Base-by-base conservation (phyloP, 805 yeast genomes). In the Myxozyma neglecta region DNA sequence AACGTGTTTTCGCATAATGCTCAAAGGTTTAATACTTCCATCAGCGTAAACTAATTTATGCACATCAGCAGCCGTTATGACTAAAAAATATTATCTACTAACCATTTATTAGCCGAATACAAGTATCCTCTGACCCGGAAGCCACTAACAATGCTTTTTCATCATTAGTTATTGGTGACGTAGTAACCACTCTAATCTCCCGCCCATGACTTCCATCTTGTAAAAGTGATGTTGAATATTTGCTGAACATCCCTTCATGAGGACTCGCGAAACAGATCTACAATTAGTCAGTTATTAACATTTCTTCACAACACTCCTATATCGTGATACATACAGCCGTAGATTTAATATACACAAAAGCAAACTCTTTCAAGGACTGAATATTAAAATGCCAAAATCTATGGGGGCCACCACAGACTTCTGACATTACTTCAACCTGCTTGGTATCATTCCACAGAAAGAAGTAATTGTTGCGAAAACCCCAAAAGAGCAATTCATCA, bases 91-190 rank as follows among this genome's bases (percentile, higher is more conserved):
- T 1, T 9, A 45, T 14, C 46, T 13, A 16, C 62, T 11, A 40
- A 62, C 62, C 63, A 35, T 57, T 64, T 5, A 61, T 82, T n/a
- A 93, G 65, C 61, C 83, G 81, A 5, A 94, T 75, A 0, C 90
- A 82, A 0, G 97, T 88, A 71, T 94, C 99, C 72, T 94, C 99
- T 0, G 97, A 86, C 4, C 90, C 98, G 4, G 93, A 85, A 37
- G 89, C 81, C 20, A 90, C 70, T 3, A 88, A 69, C 3, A 59
- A 50, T 24, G 69, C 74, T 0, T 75, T 75, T 53, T 74, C 73
- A 0, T 36, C 52, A 0, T 64, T 54, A 7, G 73, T 72, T 9
- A 53, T 48, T 0, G 81, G 75, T 7, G 83, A 79, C n/a, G 86
- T 78, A 1, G 88, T 80, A 14, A 92, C 77, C 59, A 85, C 89